These are phyloP conservation scores for Cornus kousa DNA, from an alignment of 148 eudicot genomes.

Conservation along the genomic window DNA sequence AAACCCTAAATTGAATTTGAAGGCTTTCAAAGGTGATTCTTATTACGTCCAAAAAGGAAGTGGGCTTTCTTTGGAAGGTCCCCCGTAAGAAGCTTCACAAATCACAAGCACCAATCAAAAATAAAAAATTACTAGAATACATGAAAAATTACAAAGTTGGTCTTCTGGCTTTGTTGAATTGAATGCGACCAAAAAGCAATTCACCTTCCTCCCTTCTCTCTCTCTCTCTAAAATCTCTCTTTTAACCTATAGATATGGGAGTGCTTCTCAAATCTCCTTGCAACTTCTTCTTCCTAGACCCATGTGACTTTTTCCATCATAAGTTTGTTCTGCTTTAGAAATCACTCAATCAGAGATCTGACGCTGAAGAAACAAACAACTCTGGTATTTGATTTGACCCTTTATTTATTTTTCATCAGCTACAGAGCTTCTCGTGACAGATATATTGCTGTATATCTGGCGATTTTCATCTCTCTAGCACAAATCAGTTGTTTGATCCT, in stretches of 20 bases:
- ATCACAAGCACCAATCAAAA: neutral
- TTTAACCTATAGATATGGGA: neutral
- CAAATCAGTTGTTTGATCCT: neutral
- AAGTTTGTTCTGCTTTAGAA: slow-evolving; percentile 26
- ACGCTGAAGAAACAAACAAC: neutral
- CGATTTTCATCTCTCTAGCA: neutral
- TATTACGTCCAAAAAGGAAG: no score
- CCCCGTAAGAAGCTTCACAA: neutral
- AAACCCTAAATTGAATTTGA: no score
- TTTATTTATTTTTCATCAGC: neutral
- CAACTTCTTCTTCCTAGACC: slow-evolving; percentile 20
- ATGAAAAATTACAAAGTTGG: neutral
- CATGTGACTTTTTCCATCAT: slow-evolving; percentile 15
- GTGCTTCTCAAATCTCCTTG: neutral
- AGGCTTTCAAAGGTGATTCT: no score
- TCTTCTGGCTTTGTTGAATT: neutral
- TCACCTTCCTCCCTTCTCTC: neutral
- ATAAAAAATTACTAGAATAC: no score
- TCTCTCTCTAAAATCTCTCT: neutral
- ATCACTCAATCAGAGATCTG: neutral
- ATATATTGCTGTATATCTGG: neutral
- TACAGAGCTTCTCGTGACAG: neutral
- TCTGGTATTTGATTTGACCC: neutral
- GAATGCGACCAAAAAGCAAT: neutral
- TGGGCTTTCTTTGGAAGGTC: neutral